phyloP scores from a whole-genome alignment of 805 yeast genomes.

The Starmerella ratchasimensis region DNA sequence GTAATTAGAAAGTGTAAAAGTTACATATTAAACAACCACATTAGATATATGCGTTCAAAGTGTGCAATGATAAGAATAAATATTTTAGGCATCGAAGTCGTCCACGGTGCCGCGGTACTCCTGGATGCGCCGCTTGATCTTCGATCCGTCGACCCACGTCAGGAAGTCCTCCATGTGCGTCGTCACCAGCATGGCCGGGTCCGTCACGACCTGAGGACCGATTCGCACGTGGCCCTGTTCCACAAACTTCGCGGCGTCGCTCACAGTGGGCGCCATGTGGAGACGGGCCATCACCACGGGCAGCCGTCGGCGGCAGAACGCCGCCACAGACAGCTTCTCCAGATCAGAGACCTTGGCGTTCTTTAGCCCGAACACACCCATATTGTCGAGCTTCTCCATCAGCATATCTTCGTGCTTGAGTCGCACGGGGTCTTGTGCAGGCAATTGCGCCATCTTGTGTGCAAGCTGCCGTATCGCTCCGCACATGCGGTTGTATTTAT shows the following conservation, averaged over 20 bases:
- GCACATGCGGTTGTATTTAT: slow-evolving; percentile 81
- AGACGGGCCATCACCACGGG: slow-evolving; percentile 90
- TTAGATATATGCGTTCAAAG: too few species aligned
- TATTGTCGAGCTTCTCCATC: slow-evolving; percentile 70
- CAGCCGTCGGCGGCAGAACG: slow-evolving; percentile 79
- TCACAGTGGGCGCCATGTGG: slow-evolving; percentile 80
- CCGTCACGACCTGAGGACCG: slow-evolving; percentile 91
- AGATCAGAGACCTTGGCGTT: slow-evolving; percentile 80
- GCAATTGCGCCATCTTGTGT: slow-evolving; percentile 67
- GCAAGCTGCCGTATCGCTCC: slow-evolving; percentile 85
- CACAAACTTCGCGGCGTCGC: slow-evolving; percentile 78
- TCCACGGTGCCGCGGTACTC: slow-evolving; percentile 64
- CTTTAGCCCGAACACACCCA: slow-evolving; percentile 75
- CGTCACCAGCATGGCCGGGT: slow-evolving; percentile 88
- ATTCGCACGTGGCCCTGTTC: slow-evolving; percentile 97
- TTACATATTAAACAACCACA: background rate
- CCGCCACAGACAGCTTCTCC: slow-evolving; percentile 85
- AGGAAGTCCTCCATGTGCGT: slow-evolving; percentile 90
- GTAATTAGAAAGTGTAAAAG: background rate
- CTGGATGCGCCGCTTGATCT: slow-evolving; percentile 79
- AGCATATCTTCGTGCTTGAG: slow-evolving; percentile 77
- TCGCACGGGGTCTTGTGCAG: slow-evolving; percentile 77
- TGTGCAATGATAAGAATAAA: too few species aligned
- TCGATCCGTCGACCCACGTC: slow-evolving; percentile 95
- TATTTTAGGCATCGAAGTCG: slow-evolving; percentile 35